phyloP scores from a whole-genome alignment of 129 eudicot genomes.

The Tanacetum coccineum region DNA sequence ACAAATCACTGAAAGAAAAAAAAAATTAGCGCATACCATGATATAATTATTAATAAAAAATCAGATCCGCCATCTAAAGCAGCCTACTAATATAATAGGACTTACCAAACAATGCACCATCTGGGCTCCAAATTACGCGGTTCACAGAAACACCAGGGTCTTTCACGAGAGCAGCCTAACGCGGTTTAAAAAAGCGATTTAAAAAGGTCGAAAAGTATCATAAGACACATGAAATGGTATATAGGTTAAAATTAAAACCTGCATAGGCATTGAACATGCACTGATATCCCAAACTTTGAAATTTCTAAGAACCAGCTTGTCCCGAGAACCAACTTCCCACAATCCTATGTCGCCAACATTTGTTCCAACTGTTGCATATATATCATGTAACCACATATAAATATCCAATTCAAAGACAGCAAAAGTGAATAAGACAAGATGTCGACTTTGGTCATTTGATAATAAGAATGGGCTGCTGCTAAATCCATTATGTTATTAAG shows the following conservation, averaged over 20 bases:
- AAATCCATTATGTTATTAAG: not conserved
- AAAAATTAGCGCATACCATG: too few species aligned
- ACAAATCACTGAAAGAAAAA: too few species aligned
- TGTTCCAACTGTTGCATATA: slow-evolving; percentile 63
- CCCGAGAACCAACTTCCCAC: slow-evolving; percentile 85
- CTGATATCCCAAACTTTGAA: slow-evolving; percentile 87
- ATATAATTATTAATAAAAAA: too few species aligned
- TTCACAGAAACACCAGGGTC: slow-evolving; percentile 80
- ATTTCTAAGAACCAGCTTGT: slow-evolving; percentile 62
- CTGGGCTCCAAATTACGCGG: slow-evolving; percentile 87
- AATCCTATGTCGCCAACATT: slow-evolving; percentile 78
- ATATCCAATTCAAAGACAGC: slow-evolving; percentile 1
- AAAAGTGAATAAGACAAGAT: not conserved
- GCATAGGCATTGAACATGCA: slow-evolving; percentile 67
- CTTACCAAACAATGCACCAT: slow-evolving; percentile 78
- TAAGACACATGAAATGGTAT: not conserved
- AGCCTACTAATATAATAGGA: not conserved
- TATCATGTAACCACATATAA: slow-evolving; percentile 19
- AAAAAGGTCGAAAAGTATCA: not conserved
- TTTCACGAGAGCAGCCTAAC: slow-evolving; percentile 64
- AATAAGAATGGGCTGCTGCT: not conserved
- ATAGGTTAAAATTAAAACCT: slow-evolving; percentile 34
- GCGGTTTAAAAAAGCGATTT: not conserved
- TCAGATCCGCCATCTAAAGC: too few species aligned
- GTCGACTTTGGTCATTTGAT: slow-evolving; percentile 1